These are phyloP conservation scores for Solanum infundibuliforme DNA, from an alignment of 257 asterid genomes.

Conservation along the genomic window DNA sequence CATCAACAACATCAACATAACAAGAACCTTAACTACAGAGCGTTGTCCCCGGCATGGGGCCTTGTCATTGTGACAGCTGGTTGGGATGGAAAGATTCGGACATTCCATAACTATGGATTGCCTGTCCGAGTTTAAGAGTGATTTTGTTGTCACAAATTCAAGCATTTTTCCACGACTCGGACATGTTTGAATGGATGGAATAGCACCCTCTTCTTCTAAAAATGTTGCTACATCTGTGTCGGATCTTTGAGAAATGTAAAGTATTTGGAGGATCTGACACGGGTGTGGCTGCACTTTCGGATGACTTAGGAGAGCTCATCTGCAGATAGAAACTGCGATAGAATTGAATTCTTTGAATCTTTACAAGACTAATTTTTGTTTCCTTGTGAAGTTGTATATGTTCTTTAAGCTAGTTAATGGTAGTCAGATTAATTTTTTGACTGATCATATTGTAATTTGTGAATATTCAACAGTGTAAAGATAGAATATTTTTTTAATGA, in stretches of 20 bases:
- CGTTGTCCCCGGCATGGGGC: conserved; percentile 43
- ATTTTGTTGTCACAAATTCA: neutral
- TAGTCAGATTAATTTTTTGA: neutral
- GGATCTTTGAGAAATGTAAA: neutral
- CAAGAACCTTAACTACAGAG: neutral
- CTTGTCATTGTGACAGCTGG: conserved; percentile 63
- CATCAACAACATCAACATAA: conserved; percentile 4
- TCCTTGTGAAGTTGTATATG: conserved; percentile 1
- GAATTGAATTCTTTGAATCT: neutral
- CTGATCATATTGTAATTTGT: neutral
- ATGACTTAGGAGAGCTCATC: neutral
- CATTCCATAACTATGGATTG: conserved; percentile 77
- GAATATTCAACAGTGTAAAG: neutral
- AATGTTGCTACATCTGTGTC: neutral
- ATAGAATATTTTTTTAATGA: neutral
- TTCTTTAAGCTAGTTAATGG: neutral
- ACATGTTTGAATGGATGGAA: neutral
- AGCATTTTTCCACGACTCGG: neutral
- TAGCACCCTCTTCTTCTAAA: neutral
- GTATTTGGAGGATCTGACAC: neutral
- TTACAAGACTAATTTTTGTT: neutral
- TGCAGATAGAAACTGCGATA: neutral
- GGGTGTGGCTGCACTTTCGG: neutral
- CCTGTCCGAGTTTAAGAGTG: conserved; percentile 30
- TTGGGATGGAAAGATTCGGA: conserved; percentile 58